Evolutionary conservation across 495 filamentous ascomycete genomes (phyloP), one percentile per base, ranked within the genome.

Genomic region (Annulohypoxylon bovei): DNA sequence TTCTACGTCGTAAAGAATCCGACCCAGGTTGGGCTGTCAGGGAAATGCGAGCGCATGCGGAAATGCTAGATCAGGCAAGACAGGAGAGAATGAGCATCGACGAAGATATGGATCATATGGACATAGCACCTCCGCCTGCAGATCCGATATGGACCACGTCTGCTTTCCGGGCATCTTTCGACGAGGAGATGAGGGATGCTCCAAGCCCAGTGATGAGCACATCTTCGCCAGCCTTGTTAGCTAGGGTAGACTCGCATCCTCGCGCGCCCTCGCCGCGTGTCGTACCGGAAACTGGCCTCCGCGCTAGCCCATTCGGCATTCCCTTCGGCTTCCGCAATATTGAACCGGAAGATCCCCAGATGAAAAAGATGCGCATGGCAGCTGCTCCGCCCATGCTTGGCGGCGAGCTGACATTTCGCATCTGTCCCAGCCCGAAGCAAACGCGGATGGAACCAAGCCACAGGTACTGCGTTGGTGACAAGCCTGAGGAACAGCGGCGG

Each of bases 331-430:
- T 69, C 8, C 67, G 66, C 16, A 71, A 61, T 20, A 66, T 49
- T 23, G 59, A 66, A 47, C 70, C 71, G 44, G 77, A 77, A 52
- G 68, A 77, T 33, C 70, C 32, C 61, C 71, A 67, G 60, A 70
- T 69, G 68, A 75, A 23, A 65, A 77, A 74, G 67, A 80, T 68
- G 80, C 67, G 81, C 76, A 49, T 79, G 74, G 72, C 81, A 80
- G 62, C 87, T 84, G 85, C 88, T 79, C 94, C 94, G 16, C 94
- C 94, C 2, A 95, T 97, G 93, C 87, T 96, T 6, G 94, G 94
- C 42, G 68, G 79, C 23, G 91, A 95, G 59, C 83, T 97, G 55
- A 81, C 83, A 20, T 93, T 97, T 71, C 90, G 92, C 3, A 86
- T 86, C 68, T 95, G 92, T 75, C 80, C 83, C 0, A 95, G 93